Evolutionary conservation across 2,329 filamentous ascomycete genomes (phyloP), one percentile per base, ranked within the genome.

Genomic region (Chaetomium globosum): DNA sequence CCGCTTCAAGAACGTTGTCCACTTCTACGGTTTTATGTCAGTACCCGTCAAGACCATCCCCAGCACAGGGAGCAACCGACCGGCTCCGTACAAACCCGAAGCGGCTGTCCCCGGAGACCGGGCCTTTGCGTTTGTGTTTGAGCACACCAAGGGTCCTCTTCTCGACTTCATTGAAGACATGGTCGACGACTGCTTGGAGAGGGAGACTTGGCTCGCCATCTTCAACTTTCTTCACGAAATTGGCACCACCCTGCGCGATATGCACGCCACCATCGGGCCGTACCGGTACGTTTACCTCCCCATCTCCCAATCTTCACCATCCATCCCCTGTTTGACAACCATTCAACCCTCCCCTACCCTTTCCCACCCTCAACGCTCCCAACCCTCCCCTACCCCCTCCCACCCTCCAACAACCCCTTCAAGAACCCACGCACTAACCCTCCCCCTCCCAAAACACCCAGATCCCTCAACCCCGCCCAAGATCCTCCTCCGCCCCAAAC

Each of bases 91-190:
- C 13, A 13, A 19, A 5, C 36, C 36, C 36, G 4, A 13, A 16
- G 36, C 10, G 33, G 5, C 16, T 16, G 16, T n/a, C 19, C 43
- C 19, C 4, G 8, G 43, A 60, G 21, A n/a, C 36, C 36, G 13
- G 4, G 48, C 48, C 3, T 52, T 48, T 48, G 58, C 48, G 26
- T 53, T 60, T n/a, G 58, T 60, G 19, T 60, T 60, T 51, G 48
- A 53, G 30, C 21, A 60, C 12, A 23, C 21, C n/a, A n/a, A 16
- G 8, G 31, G n/a, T 21, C 13, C n/a, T 1, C 48, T 51, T 10
- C 30, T 19, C 13, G 3, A n/a, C 0, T 9, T 33, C 9, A 5
- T 39, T 10, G 4, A 4, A 7, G n/a, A 26, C 19, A 31, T 36
- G 6, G 30, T 23, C 6, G 10, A 16, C 12, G 21, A 51, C 13